Evolutionary conservation across 257 asterid genomes (phyloP), one percentile per base, ranked within the genome.

Genomic region (Fraxinus americana): DNA sequence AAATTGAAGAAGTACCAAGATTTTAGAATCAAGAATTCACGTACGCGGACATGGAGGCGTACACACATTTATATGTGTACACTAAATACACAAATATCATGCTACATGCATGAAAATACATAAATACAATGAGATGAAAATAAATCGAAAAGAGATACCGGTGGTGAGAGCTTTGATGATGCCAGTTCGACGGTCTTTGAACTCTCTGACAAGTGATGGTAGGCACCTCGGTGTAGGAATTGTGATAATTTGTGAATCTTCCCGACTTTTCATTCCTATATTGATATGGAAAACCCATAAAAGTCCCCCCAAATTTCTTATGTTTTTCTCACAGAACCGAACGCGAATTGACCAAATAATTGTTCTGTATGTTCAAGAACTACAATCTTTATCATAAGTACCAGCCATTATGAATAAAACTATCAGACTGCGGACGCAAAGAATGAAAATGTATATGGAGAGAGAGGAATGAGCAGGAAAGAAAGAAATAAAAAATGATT

Each of bases 141-240:
- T 45, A 0, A 45, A 45, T 12, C 5, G 17, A 43, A 43, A 43
- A 2, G 50, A 41, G 72, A 68, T 30, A 77, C 88, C 88, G 14
- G 54, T 12, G 54, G 88, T 85, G 39, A 85, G 88, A 43, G 88
- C 88, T 78, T 79, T 85, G 69, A 85, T 85, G 39, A 85, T 61
- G 61, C 84, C 88, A 76, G 82, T 74, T 50, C 88, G 54, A 6
- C 88, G 81, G 66, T 86, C 86, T 36, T 70, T 72, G 72, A 79
- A 84, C 71, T 84, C 88, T 41, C 21, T 67, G 80, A 78, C 79
- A 43, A 84, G 84, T 79, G 82, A 85, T 65, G 79, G 85, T 5
- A 79, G 85, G 50, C 85, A 81, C 65, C 81, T 81, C 14, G 88
- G 88, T 73, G 82, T 72, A 38, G 86, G 84, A 85, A 79, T 73